These are phyloP conservation scores for Aspergillus bridgeri DNA, from an alignment of 495 filamentous ascomycete species.

Conservation along the genomic window DNA sequence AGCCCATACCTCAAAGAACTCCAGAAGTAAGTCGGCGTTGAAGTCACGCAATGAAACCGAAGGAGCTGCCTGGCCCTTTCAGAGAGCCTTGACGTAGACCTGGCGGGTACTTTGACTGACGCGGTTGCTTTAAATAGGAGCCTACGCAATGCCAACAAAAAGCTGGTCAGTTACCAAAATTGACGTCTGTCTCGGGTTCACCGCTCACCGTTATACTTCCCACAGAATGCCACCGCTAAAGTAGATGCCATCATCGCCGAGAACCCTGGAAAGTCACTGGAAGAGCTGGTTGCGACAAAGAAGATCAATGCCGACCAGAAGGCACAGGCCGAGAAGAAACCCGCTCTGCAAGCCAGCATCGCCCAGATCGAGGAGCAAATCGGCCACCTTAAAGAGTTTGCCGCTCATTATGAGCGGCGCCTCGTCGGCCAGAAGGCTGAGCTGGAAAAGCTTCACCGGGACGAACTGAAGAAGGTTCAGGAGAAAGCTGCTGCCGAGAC, in stretches of 20 bases:
- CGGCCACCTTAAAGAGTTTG: constrained; percentile 75
- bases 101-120: constrained; percentile 8
- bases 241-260: constrained; percentile 75
- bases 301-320: constrained; percentile 95
- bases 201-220: constrained; percentile 9
- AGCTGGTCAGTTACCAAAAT: constrained; percentile 60
- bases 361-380: constrained; percentile 81
- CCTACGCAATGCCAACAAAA: constrained; percentile 84
- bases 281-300: constrained; percentile 74
- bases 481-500: constrained; percentile 61
- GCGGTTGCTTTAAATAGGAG: constrained; percentile 47
- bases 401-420: constrained; percentile 69
- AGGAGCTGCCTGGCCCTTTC: neutral
- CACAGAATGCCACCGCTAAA: constrained; percentile 70
- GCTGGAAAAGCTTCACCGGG: constrained; percentile 64
- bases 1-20: constrained; percentile 78
- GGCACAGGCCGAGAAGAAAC: constrained; percentile 84
- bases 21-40: constrained; percentile 62
- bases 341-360: constrained; percentile 70
- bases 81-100: neutral
- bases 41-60: neutral
- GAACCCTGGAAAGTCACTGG: constrained; percentile 70
- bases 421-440: constrained; percentile 65
- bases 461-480: constrained; percentile 67
- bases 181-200: constrained; percentile 2